Evolutionary conservation across 306 rosid species (phyloP), one percentile per base, ranked within the genome.

Genomic region (Rosa chinensis): DNA sequence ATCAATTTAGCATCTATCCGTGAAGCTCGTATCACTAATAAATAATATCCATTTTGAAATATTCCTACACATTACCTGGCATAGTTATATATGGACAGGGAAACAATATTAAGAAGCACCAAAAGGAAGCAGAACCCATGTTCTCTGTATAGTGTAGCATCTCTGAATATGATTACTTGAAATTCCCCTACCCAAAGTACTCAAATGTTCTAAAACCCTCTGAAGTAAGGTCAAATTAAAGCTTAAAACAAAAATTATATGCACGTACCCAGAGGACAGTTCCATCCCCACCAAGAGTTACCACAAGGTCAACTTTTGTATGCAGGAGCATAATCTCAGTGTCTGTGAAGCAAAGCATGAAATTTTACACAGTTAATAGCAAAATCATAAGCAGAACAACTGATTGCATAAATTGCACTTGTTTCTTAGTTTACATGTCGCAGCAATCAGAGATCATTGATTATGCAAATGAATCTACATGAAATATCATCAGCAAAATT

Each of bases 211-310:
- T 49, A 63, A n/a, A 18, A 37, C 32, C 25, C 5, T 50, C 63
- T 72, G 49, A 61, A 23, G 48, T 14, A 40, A 71, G 12, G 25
- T 18, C 21, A 42, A 56, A 8, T 52, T 59, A 28, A 68, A 68
- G n/a, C 55, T 32, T 25, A 80, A 53, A 64, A 73, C 53, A 76
- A 72, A 78, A 83, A 79, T 70, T 70, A 56, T 82, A 16, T 59
- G 59, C 69, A 82, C 98, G 49, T 90, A 93, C 99, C 98, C 96
- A 91, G 71, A 95, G 93, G 67, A 95, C 97, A 67, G 98, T 95
- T 77, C 98, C 99, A 89, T 95, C 99, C 48, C 99, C 98, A 21
- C 99, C 98, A 76, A 93, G 97, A 78, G 99, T 95, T 81, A 89
- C 88, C 73, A 95, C 96, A 59, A 95, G 94, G 85, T 95, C 99